Conservation (phyloP, 2,329 filamentous ascomycete species). For the Calonectria hongkongensis region DNA sequence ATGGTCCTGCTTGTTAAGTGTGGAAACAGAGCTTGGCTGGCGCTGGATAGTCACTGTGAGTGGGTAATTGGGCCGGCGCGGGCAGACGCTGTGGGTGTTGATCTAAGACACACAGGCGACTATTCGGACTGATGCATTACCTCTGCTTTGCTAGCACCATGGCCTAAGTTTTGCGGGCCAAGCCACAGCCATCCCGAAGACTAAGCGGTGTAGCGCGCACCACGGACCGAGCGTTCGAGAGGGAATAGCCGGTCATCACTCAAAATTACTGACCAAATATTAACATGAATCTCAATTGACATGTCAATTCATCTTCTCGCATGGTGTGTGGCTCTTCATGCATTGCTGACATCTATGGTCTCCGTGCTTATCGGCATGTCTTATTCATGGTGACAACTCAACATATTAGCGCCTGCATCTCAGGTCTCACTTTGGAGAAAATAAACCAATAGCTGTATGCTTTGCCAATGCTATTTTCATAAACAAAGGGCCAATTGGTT, state of each 20-base stretch:
- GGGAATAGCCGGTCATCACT: neutral
- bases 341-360: neutral
- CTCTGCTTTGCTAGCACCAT: constrained; percentile 1
- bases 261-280: neutral
- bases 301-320: neutral
- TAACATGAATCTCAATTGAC: no score
- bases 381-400: neutral
- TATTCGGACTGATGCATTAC: constrained; percentile 7
- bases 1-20: constrained; percentile 6
- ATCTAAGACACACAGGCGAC: constrained; percentile 19
- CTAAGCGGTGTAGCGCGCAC: neutral
- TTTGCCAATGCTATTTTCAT: constrained; percentile 4
- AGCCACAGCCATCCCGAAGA: constrained; percentile 8
- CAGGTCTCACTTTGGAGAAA: neutral
- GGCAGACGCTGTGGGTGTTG: constrained; percentile 5
- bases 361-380: neutral
- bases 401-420: neutral
- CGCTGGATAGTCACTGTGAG: neutral
- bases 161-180: neutral
- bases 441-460: neutral
- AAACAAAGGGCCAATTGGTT: neutral
- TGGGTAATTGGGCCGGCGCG: constrained; percentile 2
- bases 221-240: no score
- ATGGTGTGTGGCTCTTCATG: neutral
- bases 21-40: constrained; percentile 15